These are phyloP conservation scores for Phytophthora cactorum DNA, from an alignment of 352 stramenopile genomes.

Conservation along the genomic window DNA sequence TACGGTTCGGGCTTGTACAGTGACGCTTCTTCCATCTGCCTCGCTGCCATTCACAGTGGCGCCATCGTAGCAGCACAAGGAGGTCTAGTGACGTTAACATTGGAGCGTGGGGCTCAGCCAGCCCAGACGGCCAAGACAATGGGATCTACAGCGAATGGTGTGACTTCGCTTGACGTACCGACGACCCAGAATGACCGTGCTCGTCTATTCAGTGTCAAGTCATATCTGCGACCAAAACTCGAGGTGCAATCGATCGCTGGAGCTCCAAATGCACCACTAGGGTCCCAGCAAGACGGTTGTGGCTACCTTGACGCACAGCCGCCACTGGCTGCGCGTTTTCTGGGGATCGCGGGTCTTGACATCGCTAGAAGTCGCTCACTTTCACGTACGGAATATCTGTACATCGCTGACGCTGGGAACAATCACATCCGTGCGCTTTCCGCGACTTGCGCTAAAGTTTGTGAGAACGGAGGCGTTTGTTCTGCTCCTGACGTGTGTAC, in stretches of 20 bases:
- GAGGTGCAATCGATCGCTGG: slow-evolving; percentile 93
- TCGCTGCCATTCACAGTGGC: slow-evolving; percentile 91
- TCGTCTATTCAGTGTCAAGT: slow-evolving; percentile 63
- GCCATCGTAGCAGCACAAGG: slow-evolving; percentile 49
- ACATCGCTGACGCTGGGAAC: slow-evolving; percentile 94
- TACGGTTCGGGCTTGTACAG: slow-evolving; percentile 83
- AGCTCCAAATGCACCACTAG: slow-evolving; percentile 78
- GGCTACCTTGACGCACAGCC: slow-evolving; percentile 89
- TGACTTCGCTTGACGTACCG: slow-evolving; percentile 63
- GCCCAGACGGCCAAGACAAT: slow-evolving; percentile 4
- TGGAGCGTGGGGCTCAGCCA: slow-evolving; percentile 52
- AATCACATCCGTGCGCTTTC: slow-evolving; percentile 92
- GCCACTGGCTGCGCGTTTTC: slow-evolving; percentile 78
- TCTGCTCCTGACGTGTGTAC: slow-evolving; percentile 85
- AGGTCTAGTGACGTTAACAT: slow-evolving; percentile 77
- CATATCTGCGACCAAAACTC: slow-evolving; percentile 58
- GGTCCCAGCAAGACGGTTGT: slow-evolving; percentile 84
- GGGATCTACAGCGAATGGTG: slow-evolving; percentile 59
- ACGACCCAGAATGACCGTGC: slow-evolving; percentile 34
- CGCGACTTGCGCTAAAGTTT: slow-evolving; percentile 92
- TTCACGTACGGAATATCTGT: slow-evolving; percentile 72
- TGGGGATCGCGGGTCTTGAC: slow-evolving; percentile 43
- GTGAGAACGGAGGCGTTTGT: slow-evolving; percentile 95
- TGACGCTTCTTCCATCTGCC: slow-evolving; percentile 92
- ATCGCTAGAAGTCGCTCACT: slow-evolving; percentile 37